Conservation (phyloP, 768 basidiomycete species). For the Filobasidium floriforme region DNA sequence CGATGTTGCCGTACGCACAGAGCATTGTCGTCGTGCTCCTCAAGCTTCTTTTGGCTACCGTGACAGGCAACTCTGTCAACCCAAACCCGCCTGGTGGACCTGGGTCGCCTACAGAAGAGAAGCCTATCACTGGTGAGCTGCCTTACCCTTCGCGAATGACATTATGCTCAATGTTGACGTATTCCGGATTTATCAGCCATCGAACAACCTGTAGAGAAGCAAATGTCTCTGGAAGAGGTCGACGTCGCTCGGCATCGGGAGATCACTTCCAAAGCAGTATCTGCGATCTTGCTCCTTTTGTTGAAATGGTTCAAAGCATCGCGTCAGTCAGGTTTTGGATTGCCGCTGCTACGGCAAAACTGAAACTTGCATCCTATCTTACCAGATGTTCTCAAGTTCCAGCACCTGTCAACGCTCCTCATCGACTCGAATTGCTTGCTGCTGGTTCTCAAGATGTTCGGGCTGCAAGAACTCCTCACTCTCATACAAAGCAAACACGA, state of each 20-base stretch:
- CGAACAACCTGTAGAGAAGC: slow-evolving; percentile 10
- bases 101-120: slow-evolving; percentile 35
- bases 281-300: slow-evolving; percentile 79
- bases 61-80: slow-evolving; percentile 60
- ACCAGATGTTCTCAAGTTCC: slow-evolving; percentile 94
- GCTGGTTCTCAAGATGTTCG: slow-evolving; percentile 94
- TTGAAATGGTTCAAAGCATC: slow-evolving; percentile 99
- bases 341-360: background rate
- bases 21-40: slow-evolving; percentile 88
- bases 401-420: slow-evolving; percentile 89
- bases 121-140: slow-evolving; percentile 30
- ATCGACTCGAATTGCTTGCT: slow-evolving; percentile 91
- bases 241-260: slow-evolving; percentile 93
- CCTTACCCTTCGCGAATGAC: background rate
- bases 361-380: background rate
- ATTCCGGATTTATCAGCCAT: slow-evolving; percentile 5
- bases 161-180: background rate
- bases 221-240: slow-evolving; percentile 74
- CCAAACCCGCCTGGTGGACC: slow-evolving; percentile 19
- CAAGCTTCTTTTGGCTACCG: slow-evolving; percentile 84
- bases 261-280: slow-evolving; percentile 93
- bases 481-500: slow-evolving; percentile 84
- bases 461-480: slow-evolving; percentile 79
- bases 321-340: slow-evolving; percentile 50
- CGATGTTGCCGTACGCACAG: slow-evolving; percentile 72